Base-by-base conservation (phyloP, 192 early-diverging fungal species). In the Coemansia biformis region DNA sequence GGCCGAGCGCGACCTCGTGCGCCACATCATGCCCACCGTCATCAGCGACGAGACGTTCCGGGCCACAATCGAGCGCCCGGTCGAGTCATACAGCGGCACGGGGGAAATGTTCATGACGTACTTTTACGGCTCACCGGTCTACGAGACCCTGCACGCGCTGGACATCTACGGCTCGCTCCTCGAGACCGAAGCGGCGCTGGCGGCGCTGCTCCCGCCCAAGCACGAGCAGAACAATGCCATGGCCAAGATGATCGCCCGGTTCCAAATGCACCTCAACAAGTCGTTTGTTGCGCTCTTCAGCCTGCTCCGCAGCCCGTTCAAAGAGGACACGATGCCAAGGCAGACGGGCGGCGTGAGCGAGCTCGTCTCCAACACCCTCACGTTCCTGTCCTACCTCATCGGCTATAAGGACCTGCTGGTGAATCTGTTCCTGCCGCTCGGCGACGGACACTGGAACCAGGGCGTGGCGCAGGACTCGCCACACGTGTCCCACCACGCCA, bases 1-100 rank as follows among this genome's bases (percentile, higher is more conserved):
- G 49, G 74, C 66, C 0, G 74, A 76, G 48, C 66, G 63, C 36
- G 66, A 76, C 35, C 58, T 76, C 13, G 56, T 70, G 19, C 62
- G 67, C 39, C 58, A 64, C 31, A 64, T 76, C 39, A 64, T 76
- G 64, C 74, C 74, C 6, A 69, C 63, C 1, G 63, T 65, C 14
- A 61, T 60, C 28, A 69, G 62, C 39, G 56, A 61, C 37, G 63
- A 76, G 31, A 59, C 63, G 0, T 70, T 70, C 24, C 21, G 53
- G 38, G 31, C 39, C 44, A 66, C 66, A 3, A 44, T 54, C 11
- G 57, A 66, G 34, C 61, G 54, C 17, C 62, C 63, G 32, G 44
- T 76, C 29, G 64, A 69, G 43, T 28, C 58, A 5, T 76, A 66
- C 32, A 43, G 69, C 39, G 49, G 34, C 47, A 56, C 54, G 5